These are phyloP conservation scores for Dictyostelium firmibasis DNA, from an alignment of 78 protist species.

Conservation along the genomic window DNA sequence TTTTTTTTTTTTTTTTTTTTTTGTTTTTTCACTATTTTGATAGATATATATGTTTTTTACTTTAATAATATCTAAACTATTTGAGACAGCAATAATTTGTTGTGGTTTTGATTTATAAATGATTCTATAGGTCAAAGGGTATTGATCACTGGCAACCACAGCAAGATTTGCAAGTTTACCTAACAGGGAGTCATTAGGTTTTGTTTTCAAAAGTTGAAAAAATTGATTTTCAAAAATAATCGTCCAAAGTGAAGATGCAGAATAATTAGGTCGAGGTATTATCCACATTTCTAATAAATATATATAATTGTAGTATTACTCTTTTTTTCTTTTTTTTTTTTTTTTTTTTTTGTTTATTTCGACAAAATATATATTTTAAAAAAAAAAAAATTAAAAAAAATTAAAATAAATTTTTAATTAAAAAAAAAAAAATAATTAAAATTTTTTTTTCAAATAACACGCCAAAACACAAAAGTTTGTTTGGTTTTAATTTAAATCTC, in stretches of 20 bases:
- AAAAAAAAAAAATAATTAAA: no score
- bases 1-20: not conserved
- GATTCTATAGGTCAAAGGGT: constrained; percentile 52
- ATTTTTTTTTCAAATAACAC: no score
- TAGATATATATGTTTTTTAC: no score
- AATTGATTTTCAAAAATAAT: constrained; percentile 2
- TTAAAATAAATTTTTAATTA: no score
- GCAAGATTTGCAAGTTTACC: constrained; percentile 63
- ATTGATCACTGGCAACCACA: constrained; percentile 35
- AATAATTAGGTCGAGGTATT: constrained; percentile 60
- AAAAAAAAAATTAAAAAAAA: not conserved
- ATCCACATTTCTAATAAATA: constrained; percentile 41
- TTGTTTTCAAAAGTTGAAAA: constrained; percentile 34
- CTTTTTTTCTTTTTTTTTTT: not conserved
- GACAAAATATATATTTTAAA: not conserved
- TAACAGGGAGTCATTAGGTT: constrained; percentile 15
- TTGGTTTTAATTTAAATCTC: no score
- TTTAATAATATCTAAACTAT: constrained; percentile 30
- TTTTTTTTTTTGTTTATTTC: not conserved
- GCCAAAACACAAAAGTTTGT: no score
- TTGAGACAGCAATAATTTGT: constrained; percentile 42
- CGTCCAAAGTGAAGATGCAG: constrained; percentile 19
- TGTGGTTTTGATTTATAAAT: constrained; percentile 30
- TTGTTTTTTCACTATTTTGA: not conserved
- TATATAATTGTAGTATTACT: not conserved